Conservation (phyloP, 2,329 filamentous ascomycete species). For the Colletotrichum filicis region DNA sequence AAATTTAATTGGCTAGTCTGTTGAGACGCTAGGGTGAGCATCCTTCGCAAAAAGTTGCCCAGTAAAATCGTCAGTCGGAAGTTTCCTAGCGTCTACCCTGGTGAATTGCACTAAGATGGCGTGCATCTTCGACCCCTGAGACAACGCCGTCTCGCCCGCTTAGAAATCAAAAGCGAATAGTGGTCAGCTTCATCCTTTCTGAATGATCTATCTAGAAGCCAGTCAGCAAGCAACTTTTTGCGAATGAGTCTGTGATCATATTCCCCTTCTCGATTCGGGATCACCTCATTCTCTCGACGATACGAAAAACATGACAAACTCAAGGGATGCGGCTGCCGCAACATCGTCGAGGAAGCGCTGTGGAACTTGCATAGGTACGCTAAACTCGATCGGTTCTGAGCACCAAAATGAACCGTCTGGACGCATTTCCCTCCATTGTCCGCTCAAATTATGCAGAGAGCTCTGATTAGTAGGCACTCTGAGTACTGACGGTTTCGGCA, state of each 20-base stretch:
- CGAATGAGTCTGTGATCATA: neutral
- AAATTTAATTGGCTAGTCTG: neutral
- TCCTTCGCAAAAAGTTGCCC: constrained; percentile 16
- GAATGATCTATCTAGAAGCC: neutral
- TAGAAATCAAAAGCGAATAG: neutral
- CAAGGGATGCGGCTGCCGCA: neutral
- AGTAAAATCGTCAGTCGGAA: neutral
- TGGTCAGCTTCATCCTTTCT: neutral
- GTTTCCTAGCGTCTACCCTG: neutral
- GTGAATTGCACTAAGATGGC: neutral
- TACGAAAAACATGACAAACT: neutral
- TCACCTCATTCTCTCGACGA: neutral
- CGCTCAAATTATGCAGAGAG: neutral
- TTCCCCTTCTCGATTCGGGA: neutral
- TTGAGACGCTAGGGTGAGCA: too few relatives aligned
- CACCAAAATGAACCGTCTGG: neutral
- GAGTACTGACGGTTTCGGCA: neutral
- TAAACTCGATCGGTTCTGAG: neutral
- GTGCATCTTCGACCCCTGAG: neutral
- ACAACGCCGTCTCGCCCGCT: neutral
- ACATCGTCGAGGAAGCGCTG: neutral
- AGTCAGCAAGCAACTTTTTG: neutral
- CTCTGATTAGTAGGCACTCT: neutral
- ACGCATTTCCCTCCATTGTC: neutral
- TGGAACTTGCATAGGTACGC: constrained; percentile 8